phyloP scores from a whole-genome alignment of 495 filamentous ascomycete species.

The Penicillium nucicola region DNA sequence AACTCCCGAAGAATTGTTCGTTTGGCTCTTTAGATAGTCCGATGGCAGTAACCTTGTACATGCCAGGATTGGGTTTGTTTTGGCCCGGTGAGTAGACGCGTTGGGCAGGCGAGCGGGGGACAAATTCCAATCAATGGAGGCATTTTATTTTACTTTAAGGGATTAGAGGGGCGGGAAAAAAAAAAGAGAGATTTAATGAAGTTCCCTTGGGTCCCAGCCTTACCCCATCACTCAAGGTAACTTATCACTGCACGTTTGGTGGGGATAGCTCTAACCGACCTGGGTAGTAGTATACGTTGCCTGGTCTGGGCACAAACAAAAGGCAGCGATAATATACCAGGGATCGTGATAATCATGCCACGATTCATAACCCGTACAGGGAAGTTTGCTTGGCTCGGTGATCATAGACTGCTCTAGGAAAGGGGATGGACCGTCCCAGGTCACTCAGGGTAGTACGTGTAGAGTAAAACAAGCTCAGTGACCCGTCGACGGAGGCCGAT shows the following conservation, averaged over 20 bases:
- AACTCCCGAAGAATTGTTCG: constrained; percentile 5
- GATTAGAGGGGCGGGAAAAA: neutral
- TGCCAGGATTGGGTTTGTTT: constrained; percentile 4
- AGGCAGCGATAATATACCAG: too few species aligned
- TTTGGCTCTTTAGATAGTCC: constrained; percentile 3
- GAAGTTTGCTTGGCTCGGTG: neutral
- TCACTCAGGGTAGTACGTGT: constrained; percentile 19
- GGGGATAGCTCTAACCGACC: too few species aligned
- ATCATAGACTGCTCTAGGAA: neutral
- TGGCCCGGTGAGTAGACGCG: constrained; percentile 3
- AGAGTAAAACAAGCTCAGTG: constrained; percentile 8
- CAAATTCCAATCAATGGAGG: constrained; percentile 4
- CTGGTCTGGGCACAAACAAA: neutral
- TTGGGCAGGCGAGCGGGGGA: constrained; percentile 14
- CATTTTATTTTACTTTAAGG: neutral
- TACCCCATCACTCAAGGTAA: neutral
- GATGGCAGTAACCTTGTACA: constrained; percentile 7
- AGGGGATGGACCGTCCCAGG: constrained; percentile 8
- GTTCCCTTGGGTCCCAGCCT: constrained; percentile 4
- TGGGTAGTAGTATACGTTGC: too few species aligned
- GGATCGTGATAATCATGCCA: neutral
- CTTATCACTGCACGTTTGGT: too few species aligned
- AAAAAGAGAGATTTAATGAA: neutral
- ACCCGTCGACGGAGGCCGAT: constrained; percentile 5
- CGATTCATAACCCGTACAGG: neutral